These are phyloP conservation scores for Phialophora tarda DNA, from an alignment of 2,329 filamentous ascomycete genomes.

Conservation along the genomic window DNA sequence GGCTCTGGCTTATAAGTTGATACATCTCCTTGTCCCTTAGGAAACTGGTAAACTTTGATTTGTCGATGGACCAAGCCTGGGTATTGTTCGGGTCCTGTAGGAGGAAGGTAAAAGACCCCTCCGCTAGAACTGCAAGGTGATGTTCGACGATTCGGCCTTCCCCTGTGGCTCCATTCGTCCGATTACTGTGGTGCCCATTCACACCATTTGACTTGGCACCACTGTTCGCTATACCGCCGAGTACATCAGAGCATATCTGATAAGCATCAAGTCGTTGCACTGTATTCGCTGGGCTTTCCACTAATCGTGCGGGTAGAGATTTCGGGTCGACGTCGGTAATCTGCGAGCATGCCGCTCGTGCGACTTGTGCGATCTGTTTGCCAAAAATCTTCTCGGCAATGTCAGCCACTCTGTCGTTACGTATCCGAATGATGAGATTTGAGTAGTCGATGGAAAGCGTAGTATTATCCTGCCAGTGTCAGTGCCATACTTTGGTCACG, in stretches of 20 bases:
- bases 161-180: conserved; percentile 14
- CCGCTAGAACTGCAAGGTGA: conserved; percentile 57
- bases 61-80: conserved; percentile 84
- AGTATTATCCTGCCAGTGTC: conserved; percentile 22
- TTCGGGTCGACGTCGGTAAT: conserved; percentile 51
- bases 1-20: conserved; percentile 59
- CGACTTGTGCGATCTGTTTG: conserved; percentile 19
- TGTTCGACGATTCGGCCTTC: conserved; percentile 31
- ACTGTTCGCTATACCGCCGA: background rate
- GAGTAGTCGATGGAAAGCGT: conserved; percentile 32
- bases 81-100: conserved; percentile 54
- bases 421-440: conserved; percentile 26
- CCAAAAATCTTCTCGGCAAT: conserved; percentile 29
- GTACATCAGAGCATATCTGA: conserved; percentile 16
- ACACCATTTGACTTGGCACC: background rate
- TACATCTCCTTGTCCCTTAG: conserved; percentile 81
- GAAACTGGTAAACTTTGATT: conserved; percentile 70
- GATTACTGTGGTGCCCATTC: conserved; percentile 23
- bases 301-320: conserved; percentile 22
- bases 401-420: conserved; percentile 26
- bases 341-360: conserved; percentile 46
- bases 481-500: conserved; percentile 9
- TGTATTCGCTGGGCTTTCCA: conserved; percentile 1
- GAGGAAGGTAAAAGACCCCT: conserved; percentile 49
- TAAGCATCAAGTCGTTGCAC: conserved; percentile 21